Conservation (phyloP, 2,329 filamentous ascomycete species). For the Hypoxylon rubiginosum region DNA sequence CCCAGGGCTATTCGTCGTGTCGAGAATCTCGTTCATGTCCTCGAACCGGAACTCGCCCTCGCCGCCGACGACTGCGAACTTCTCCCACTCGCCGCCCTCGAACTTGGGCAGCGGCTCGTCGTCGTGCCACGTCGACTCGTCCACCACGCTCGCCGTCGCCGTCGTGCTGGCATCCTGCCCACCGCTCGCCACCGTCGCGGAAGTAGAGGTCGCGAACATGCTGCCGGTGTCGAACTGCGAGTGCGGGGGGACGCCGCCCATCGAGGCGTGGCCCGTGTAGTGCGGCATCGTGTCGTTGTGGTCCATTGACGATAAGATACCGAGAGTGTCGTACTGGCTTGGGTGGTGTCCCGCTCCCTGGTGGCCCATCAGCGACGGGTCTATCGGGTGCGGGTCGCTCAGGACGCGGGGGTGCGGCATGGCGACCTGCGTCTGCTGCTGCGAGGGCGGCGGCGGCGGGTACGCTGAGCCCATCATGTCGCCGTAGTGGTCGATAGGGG, state of each 20-base stretch:
- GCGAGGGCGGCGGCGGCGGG: constrained; percentile 36
- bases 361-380: constrained; percentile 42
- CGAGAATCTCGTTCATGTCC: constrained; percentile 45
- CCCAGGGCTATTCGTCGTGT: constrained; percentile 43
- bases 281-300: constrained; percentile 37
- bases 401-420: constrained; percentile 24
- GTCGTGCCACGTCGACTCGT: constrained; percentile 37
- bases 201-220: neutral
- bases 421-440: constrained; percentile 18
- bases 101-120: constrained; percentile 17
- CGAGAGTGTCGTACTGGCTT: constrained; percentile 41
- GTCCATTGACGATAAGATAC: constrained; percentile 39
- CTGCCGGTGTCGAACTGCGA: constrained; percentile 14
- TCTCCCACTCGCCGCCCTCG: constrained; percentile 43
- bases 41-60: constrained; percentile 41
- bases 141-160: neutral
- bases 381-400: constrained; percentile 37
- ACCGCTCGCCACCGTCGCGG: too few species aligned
- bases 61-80: constrained; percentile 23
- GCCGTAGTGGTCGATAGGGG: constrained; percentile 46
- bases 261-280: constrained; percentile 39
- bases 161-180: too few species aligned
- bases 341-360: neutral
- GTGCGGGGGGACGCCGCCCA: constrained; percentile 6
- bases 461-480: constrained; percentile 54